phyloP scores from a whole-genome alignment of 73 alveolate species.

The Paraurostyla sp. region DNA sequence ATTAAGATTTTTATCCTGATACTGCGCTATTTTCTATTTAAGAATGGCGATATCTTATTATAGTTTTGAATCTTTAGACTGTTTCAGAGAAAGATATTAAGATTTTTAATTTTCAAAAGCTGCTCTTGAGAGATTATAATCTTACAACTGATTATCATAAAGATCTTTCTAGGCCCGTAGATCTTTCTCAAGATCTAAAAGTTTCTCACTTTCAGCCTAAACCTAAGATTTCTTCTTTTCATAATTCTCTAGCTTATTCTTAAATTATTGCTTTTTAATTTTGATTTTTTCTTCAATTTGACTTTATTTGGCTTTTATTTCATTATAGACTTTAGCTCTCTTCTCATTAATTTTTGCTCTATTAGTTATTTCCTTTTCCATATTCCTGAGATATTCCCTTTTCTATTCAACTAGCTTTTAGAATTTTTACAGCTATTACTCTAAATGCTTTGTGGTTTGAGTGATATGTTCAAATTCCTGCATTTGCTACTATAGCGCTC shows the following conservation, averaged over 20 bases:
- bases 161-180: background rate
- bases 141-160: constrained; percentile 1
- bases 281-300: constrained; percentile 15
- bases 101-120: background rate
- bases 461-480: constrained; percentile 13
- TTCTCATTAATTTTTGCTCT: background rate
- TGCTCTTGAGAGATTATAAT: background rate
- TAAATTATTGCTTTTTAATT: background rate
- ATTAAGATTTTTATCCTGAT: background rate
- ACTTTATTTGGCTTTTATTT: background rate
- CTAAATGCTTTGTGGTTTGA: constrained; percentile 20
- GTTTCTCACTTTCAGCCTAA: constrained; percentile 12
- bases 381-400: background rate
- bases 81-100: background rate
- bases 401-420: constrained; percentile 23
- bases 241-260: background rate
- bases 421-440: background rate
- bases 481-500: background rate
- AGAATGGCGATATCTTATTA: background rate
- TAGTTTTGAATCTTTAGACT: background rate
- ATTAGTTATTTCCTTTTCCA: background rate
- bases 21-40: background rate
- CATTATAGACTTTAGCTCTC: background rate
- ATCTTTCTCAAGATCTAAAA: constrained; percentile 7
- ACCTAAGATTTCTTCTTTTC: background rate